Evolutionary conservation across 2,329 filamentous ascomycete genomes (phyloP), one percentile per base, ranked within the genome.

Genomic region (Rhinocladiella similis): DNA sequence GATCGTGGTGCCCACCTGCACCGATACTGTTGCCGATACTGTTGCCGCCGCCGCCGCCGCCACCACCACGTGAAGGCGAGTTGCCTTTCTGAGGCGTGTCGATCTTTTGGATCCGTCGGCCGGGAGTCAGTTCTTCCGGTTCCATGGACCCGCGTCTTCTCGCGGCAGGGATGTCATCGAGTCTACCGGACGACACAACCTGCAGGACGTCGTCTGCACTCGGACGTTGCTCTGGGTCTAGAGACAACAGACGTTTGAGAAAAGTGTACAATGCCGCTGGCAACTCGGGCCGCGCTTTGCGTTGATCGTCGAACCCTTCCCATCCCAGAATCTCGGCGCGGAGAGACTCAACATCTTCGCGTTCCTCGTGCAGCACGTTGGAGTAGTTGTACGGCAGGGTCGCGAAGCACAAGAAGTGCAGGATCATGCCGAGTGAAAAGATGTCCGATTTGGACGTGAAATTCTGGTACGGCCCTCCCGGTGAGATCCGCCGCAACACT

Each of bases 391-490:
- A 99, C 0, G 94, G 94, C 10, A 99, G 80, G 46, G 87, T 83
- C 1, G 88, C 90, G 69, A 99, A 99, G 70, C 94, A 99, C 80
- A 99, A 88, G 69, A 99, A 99, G 72, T 97, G 96, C 3, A 99
- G 81, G 54, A 97, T 97, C 93, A 99, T 97, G 47, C 94, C 94
- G 0, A 99, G 78, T 1, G 92, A 97, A 72, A 99, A 99, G n/a
- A 99, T 89, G 68, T 99, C 94, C 0, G 92, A 97, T 69, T 97
- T 99, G 22, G 90, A 92, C 0, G 91, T 96, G 67, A 99, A 99
- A 69, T 97, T 96, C 6, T 89, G 91, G 65, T 90, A 93, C 1
- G 82, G 82, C 0, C 93, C 93, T 25, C 78, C 80, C 0, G 82
- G 74, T 42, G 70, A 73, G 35, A 81, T 87, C 63, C 83, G 82